Evolutionary conservation across 2,329 filamentous ascomycete genomes (phyloP), one percentile per base, ranked within the genome.

Genomic region (Ceratocystis destructans): DNA sequence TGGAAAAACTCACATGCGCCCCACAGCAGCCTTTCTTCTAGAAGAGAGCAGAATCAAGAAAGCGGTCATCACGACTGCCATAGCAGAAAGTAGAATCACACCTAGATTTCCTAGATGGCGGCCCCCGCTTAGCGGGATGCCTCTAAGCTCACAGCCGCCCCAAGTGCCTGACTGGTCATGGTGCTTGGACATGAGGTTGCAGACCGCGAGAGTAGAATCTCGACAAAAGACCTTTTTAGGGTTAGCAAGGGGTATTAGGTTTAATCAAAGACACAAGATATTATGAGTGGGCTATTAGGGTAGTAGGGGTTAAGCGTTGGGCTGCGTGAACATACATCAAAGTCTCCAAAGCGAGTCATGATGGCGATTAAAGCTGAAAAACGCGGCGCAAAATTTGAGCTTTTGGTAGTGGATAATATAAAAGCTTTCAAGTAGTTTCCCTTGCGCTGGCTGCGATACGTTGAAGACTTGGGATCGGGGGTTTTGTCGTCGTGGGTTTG

Each of bases 11-110:
- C 78, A 95, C 91, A 91, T 89, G 79, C 94, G 82, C 68, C 94
- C 94, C 61, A 99, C 94, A 66, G 94, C 94, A 66, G 94, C 94
- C 75, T 88, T 87, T 78, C 99, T 97, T 74, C 83, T 84, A 72
- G 97, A 89, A 22, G 94, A 96, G 70, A 85, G 82, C 77, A 87
- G 83, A 75, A 97, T 72, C 67, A 99, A 79, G 71, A 87, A 86
- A 10, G 78, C 73, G 3, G 87, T 80, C 7, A 83, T 77, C 25
- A 83, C 72, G 71, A 99, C 92, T 50, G 92, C 90, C 69, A 96
- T 75, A 69, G 81, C 90, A 69, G 84, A 88, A 50, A 97, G 75
- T 59, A 99, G 71, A 73, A 99, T 96, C 6, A 92, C 95, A n/a
- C 94, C 94, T 70, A 99, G 75, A 73, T 99, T 99, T 45, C 87